Evolutionary conservation across 192 early-diverging fungal genomes (phyloP).

Genomic region (Fimicolochytrium jonesii): DNA sequence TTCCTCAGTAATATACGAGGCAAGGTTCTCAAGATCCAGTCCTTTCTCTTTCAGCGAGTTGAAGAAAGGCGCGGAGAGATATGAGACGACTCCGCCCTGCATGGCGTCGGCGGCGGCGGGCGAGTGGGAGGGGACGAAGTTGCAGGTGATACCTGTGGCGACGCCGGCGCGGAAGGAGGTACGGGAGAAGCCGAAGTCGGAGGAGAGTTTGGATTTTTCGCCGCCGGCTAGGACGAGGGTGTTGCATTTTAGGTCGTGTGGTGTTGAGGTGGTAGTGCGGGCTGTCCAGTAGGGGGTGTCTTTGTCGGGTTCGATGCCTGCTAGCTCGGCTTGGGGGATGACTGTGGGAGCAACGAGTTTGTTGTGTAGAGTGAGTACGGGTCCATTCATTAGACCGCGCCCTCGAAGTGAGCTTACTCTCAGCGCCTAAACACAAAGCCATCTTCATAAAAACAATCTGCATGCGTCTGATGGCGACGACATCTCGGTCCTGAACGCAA

Average conservation of each 20-base stretch:
- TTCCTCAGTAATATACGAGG: conserved; percentile 19
- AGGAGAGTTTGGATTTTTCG: conserved; percentile 12
- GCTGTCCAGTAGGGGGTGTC: conserved; percentile 19
- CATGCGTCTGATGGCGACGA: conserved; percentile 15
- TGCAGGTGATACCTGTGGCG: conserved; percentile 23
- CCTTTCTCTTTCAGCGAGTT: conserved; percentile 15
- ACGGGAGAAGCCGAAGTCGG: conserved; percentile 2
- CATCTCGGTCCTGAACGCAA: conserved; percentile 10
- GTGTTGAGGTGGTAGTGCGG: not conserved
- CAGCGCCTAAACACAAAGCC: conserved; percentile 17
- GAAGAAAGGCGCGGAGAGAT: conserved; percentile 12
- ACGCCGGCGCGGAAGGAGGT: conserved; percentile 10
- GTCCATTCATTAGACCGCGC: too few relatives aligned
- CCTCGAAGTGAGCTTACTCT: conserved; percentile 1
- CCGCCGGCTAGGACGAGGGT: conserved; percentile 19
- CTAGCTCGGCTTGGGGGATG: too few relatives aligned
- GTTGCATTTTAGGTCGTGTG: conserved; percentile 1
- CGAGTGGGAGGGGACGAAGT: conserved; percentile 7
- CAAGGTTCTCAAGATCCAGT: conserved; percentile 22
- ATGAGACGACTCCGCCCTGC: conserved; percentile 15
- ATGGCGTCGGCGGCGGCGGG: conserved; percentile 2
- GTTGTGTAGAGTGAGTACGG: too few relatives aligned
- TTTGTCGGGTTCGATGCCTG: not conserved
- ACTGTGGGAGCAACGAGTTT: too few relatives aligned
- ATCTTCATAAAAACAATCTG: conserved; percentile 23